Evolutionary conservation across 2,329 filamentous ascomycete species (phyloP), one percentile per base, ranked within the genome.

Genomic region (Xylariomycetidae sp.): DNA sequence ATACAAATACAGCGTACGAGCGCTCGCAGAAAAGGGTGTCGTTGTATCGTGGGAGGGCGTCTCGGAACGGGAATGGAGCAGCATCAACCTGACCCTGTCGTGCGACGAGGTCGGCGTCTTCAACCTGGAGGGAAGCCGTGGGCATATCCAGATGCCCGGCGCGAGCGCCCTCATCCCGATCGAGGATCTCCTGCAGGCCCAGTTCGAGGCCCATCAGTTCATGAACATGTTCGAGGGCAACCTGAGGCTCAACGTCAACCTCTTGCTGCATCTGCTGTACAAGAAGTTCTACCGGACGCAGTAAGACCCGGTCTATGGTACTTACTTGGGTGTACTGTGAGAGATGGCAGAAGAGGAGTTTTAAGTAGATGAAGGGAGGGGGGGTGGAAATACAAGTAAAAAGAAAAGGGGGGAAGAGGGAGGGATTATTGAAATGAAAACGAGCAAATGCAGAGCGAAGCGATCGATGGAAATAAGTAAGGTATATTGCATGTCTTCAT

Each of bases 181-280:
- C 53, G 92, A 98, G 57, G 90, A 96, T 52, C 69, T 98, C 44
- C 69, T 98, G 53, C 88, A 96, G 64, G 90, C 92, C 32, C 94
- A 98, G 63, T 98, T 96, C 59, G 92, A 97, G 63, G 88, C 92
- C 48, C 86, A 88, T 51, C 88, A 96, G 64, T 95, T 94, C 60
- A 89, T 97, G 78, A 88, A 87, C 54, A 71, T 97, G 40, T 98
- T 98, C 54, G 88, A 94, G 58, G 82, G 82, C 34, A 77, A 74
- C 44, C 72, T 96, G 56, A 82, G 85, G 63, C 75, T 98, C 54
- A 97, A 97, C 61, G 92, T 98, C 54, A 98, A 98, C 67, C 63
- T 98, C 55, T 79, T 98, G 65, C 71, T 98, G 70, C 92, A 98
- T 72, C 70, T 97, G 61, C 77, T 98, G 49, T 97, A 97, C 72